Percentiles rank a stretch among this genome's conserved stretches.
Evolutionary conservation across 805 yeast species (phyloP).

Genomic region (Ogataea kodamae): DNA sequence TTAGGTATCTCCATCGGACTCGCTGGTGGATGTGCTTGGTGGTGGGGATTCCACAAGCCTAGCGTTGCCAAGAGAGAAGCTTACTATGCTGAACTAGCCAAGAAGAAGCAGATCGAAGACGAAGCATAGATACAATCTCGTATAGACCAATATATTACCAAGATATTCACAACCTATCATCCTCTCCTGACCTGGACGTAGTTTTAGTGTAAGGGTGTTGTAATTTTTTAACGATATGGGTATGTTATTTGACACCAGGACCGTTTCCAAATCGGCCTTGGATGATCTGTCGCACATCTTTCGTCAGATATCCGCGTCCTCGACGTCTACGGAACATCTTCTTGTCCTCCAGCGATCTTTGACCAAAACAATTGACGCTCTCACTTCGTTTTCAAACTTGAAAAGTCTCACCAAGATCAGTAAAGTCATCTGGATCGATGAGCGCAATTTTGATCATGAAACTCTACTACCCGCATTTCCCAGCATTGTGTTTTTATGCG

Average conservation of each 20-base stretch:
- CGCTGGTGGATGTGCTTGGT: conserved; percentile 69
- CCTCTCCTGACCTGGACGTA: background rate
- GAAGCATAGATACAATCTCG: conserved; percentile 19
- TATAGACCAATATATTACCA: conserved; percentile 5
- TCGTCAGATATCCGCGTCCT: conserved; percentile 8
- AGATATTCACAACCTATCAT: conserved; percentile 1
- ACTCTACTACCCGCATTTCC: conserved; percentile 14
- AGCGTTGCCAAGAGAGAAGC: conserved; percentile 74
- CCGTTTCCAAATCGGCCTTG: conserved; percentile 11
- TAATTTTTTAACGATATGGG: conserved; percentile 2
- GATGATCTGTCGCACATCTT: conserved; percentile 19
- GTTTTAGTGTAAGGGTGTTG: conserved; percentile 11
- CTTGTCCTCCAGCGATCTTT: conserved; percentile 26
- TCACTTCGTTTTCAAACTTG: conserved; percentile 29
- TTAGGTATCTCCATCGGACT: conserved; percentile 31
- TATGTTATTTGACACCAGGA: conserved; percentile 16
- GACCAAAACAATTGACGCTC: conserved; percentile 24
- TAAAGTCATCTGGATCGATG: conserved; percentile 32
- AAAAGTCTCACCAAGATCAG: conserved; percentile 24
- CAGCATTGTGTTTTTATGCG: conserved; percentile 26
- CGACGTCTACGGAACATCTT: conserved; percentile 14
- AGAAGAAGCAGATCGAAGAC: conserved; percentile 63
- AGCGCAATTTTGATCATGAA: conserved; percentile 18
- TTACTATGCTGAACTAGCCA: conserved; percentile 76
- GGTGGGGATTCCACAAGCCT: conserved; percentile 81